These are phyloP conservation scores for Melanopsichium pennsylvanicum DNA, from an alignment of 1,284 basidiomycete genomes.

Conservation along the genomic window DNA sequence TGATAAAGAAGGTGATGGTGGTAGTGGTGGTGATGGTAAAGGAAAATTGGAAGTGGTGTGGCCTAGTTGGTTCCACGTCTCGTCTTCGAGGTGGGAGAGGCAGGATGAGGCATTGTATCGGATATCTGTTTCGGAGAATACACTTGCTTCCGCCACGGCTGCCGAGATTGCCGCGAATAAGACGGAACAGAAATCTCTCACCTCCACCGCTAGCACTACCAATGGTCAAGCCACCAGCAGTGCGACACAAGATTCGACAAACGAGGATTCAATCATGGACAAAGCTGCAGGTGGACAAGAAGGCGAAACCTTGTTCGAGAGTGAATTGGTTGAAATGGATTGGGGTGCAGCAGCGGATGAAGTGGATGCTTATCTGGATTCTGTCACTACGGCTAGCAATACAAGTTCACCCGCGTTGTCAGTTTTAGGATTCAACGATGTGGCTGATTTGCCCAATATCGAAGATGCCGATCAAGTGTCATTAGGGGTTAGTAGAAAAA, in stretches of 20 bases:
- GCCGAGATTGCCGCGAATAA: background rate
- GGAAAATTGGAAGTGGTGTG: slow-evolving; percentile 78
- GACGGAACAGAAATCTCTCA: too few species aligned
- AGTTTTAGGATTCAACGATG: slow-evolving; percentile 23
- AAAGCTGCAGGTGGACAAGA: background rate
- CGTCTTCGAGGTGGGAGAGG: slow-evolving; percentile 79
- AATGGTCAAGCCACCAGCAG: background rate
- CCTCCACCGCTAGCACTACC: too few species aligned
- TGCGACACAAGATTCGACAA: too few species aligned
- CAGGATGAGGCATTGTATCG: slow-evolving; percentile 78
- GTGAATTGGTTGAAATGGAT: slow-evolving; percentile 55
- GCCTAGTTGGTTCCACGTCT: slow-evolving; percentile 86
- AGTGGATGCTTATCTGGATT: slow-evolving; percentile 78
- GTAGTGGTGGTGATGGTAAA: slow-evolving; percentile 57
- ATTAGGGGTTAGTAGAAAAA: slow-evolving; percentile 1
- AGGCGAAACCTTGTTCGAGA: slow-evolving; percentile 27
- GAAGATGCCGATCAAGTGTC: background rate
- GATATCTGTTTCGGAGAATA: slow-evolving; percentile 20
- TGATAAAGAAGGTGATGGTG: too few species aligned
- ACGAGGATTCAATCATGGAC: too few species aligned
- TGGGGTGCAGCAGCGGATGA: slow-evolving; percentile 84
- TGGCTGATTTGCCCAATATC: slow-evolving; percentile 31
- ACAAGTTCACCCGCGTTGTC: slow-evolving; percentile 29
- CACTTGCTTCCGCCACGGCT: slow-evolving; percentile 7
- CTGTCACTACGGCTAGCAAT: slow-evolving; percentile 46